phyloP scores from a whole-genome alignment of 2,329 filamentous ascomycete species.

The Alternaria viburni region DNA sequence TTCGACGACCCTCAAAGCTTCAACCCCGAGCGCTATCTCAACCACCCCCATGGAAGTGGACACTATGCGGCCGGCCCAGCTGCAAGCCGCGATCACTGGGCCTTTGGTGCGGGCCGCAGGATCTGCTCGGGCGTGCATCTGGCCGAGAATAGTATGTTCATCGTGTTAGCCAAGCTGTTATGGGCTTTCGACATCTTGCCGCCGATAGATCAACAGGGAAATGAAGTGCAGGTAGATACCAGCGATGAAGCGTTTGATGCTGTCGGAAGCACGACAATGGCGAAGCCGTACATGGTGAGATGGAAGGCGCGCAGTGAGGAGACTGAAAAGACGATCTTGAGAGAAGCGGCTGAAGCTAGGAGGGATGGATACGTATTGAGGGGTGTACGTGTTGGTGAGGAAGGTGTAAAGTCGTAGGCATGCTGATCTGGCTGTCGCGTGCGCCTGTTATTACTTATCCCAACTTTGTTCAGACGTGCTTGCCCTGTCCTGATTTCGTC shows the following conservation, averaged over 20 bases:
- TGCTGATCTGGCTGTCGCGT: background rate
- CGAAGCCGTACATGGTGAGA: constrained; percentile 40
- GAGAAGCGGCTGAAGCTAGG: constrained; percentile 35
- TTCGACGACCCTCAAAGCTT: constrained; percentile 50
- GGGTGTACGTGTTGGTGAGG: constrained; percentile 38
- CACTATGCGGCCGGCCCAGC: constrained; percentile 44
- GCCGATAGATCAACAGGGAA: constrained; percentile 43
- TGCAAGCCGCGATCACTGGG: constrained; percentile 41
- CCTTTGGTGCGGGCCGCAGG: constrained; percentile 53
- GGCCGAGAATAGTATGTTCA: constrained; percentile 53
- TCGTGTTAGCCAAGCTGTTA: constrained; percentile 54
- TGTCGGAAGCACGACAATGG: constrained; percentile 37
- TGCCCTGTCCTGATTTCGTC: background rate
- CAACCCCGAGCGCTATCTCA: constrained; percentile 54
- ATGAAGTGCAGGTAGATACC: constrained; percentile 44
- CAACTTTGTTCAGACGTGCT: background rate
- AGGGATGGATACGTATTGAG: constrained; percentile 42
- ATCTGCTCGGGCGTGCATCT: constrained; percentile 53
- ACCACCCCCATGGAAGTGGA: constrained; percentile 32
- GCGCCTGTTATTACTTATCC: background rate
- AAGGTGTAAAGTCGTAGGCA: constrained; percentile 26
- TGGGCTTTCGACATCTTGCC: constrained; percentile 57
- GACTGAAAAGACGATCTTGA: constrained; percentile 23
- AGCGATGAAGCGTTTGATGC: constrained; percentile 44
- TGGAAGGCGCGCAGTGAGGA: constrained; percentile 34